Evolutionary conservation across 1,284 basidiomycete species (phyloP).

Genomic region (Fistulinella cinereoalba): DNA sequence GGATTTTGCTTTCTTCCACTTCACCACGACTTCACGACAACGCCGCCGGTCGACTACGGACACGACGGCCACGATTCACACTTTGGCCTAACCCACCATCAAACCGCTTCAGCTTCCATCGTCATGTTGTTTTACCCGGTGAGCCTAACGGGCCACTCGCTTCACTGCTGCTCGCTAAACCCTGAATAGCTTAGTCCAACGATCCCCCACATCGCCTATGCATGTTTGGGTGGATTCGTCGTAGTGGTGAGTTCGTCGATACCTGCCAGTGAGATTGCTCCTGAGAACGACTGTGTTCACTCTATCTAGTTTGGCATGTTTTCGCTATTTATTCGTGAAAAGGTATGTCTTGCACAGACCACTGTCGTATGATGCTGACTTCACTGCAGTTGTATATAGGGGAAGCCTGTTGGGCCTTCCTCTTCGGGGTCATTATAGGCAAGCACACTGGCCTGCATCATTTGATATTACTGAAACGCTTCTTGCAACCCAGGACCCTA

Average conservation of each 20-base stretch:
- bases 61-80: conserved; percentile 3
- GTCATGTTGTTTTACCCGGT: conserved; percentile 32
- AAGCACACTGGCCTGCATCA: conserved; percentile 28
- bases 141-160: conserved; percentile 2
- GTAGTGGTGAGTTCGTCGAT: conserved; percentile 72
- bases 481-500: conserved; percentile 64
- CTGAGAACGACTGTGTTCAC: too few species aligned
- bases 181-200: conserved; percentile 62
- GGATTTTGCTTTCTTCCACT: neutral
- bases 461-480: neutral
- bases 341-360: conserved; percentile 41
- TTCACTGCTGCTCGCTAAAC: neutral
- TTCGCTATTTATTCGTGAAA: conserved; percentile 89
- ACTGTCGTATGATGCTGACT: conserved; percentile 9
- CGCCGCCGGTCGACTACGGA: neutral
- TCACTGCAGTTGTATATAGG: conserved; percentile 80
- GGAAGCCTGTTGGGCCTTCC: conserved; percentile 93
- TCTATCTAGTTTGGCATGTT: conserved; percentile 93
- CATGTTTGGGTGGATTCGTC: conserved; percentile 81
- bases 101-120: neutral
- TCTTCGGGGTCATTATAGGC: conserved; percentile 92
- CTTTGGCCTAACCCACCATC: too few species aligned
- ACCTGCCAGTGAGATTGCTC: too few species aligned
- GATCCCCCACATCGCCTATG: conserved; percentile 75
- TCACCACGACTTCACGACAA: conserved; percentile 6